phyloP scores from a whole-genome alignment of 805 yeast species.

The Wickerhamomyces bovis region DNA sequence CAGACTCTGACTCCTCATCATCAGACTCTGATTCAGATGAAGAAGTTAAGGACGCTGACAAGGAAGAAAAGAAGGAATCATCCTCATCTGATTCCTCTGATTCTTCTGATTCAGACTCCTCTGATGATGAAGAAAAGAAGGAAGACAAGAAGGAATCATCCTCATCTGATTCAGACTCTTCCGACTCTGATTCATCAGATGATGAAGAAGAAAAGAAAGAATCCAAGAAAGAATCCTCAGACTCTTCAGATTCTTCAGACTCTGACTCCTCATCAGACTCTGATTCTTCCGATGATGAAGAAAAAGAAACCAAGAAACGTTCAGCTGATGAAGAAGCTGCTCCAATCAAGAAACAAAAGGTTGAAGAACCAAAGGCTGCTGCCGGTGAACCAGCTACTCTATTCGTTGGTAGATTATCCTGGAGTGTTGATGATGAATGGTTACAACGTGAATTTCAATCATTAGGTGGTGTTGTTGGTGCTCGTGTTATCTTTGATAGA shows the following conservation, averaged over 20 bases:
- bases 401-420: constrained; percentile 95
- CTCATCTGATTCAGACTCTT: constrained; percentile 16
- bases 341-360: constrained; percentile 31
- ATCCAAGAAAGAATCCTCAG: constrained; percentile 6
- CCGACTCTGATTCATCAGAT: constrained; percentile 23
- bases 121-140: no score
- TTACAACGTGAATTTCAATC: constrained; percentile 79
- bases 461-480: constrained; percentile 73
- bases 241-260: constrained; percentile 4
- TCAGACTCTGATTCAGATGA: constrained; percentile 27
- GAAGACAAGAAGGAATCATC: no score
- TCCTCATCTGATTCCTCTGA: constrained; percentile 19
- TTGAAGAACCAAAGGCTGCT: constrained; percentile 31
- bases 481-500: constrained; percentile 93
- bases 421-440: constrained; percentile 97
- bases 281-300: constrained; percentile 20
- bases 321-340: constrained; percentile 31
- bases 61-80: no score
- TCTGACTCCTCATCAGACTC: constrained; percentile 17
- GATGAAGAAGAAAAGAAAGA: constrained; percentile 11
- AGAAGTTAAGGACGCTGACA: no score
- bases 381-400: constrained; percentile 73
- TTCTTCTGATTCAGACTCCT: constrained; percentile 23
- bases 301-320: constrained; percentile 29
- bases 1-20: constrained; percentile 8